Percentiles rank a stretch among this genome's conserved stretches.
Conservation (phyloP, 768 basidiomycete genomes). For the Dentipellis fragilis region DNA sequence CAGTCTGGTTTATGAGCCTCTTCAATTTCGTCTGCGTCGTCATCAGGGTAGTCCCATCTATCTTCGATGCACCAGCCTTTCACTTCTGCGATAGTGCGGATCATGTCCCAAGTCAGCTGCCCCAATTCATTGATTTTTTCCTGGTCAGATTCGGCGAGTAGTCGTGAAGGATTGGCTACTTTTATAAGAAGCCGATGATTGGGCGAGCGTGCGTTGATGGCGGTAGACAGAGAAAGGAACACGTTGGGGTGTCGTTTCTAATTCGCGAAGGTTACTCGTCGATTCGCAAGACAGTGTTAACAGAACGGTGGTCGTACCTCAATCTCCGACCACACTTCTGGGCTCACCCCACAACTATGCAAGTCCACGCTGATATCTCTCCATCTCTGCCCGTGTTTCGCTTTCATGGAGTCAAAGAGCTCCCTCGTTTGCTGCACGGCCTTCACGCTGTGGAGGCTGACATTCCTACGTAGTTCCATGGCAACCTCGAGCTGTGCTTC, state of each 20-base stretch:
- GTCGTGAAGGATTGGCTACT: constrained; percentile 49
- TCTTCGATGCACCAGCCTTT: constrained; percentile 68
- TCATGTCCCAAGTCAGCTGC: constrained; percentile 66
- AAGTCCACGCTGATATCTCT: constrained; percentile 70
- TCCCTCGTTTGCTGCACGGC: constrained; percentile 59
- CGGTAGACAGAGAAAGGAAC: constrained; percentile 82
- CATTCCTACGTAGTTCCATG: constrained; percentile 61
- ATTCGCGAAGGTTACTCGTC: neutral
- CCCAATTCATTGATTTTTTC: constrained; percentile 53
- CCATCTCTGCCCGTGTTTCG: constrained; percentile 50
- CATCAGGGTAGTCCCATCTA: constrained; percentile 33
- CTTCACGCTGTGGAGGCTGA: constrained; percentile 86
- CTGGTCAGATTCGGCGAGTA: constrained; percentile 85
- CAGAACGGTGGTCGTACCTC: constrained; percentile 42
- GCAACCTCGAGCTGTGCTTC: constrained; percentile 84
- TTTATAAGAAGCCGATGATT: constrained; percentile 56
- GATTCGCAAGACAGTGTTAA: neutral
- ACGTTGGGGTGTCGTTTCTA: constrained; percentile 68
- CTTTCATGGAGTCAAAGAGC: constrained; percentile 48
- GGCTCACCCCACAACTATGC: constrained; percentile 82
- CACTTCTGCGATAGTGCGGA: constrained; percentile 60
- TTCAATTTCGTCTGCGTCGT: constrained; percentile 7
- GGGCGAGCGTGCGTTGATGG: constrained; percentile 67
- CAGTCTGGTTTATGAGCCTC: constrained; percentile 20
- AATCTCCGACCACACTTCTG: constrained; percentile 62